phyloP scores from a whole-genome alignment of 805 yeast species.

The Myxozyma neglecta region DNA sequence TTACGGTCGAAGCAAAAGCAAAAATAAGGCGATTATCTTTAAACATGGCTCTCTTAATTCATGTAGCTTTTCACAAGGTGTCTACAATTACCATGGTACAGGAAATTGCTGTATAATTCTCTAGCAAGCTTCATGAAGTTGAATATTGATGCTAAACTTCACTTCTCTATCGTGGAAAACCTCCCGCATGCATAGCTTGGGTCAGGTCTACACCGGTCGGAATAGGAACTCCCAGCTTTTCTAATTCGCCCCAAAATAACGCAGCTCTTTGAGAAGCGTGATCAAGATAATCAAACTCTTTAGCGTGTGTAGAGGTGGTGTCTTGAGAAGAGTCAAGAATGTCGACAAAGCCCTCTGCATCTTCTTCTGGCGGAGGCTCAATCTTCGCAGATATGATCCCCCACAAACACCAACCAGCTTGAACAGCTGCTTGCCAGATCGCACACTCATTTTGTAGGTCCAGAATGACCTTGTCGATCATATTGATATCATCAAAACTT shows the following conservation, averaged over 20 bases:
- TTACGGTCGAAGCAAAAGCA: not conserved
- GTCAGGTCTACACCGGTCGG: slow-evolving; percentile 16
- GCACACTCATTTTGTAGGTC: slow-evolving; percentile 62
- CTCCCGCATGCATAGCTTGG: slow-evolving; percentile 5
- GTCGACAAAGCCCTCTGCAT: slow-evolving; percentile 36
- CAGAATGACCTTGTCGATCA: slow-evolving; percentile 49
- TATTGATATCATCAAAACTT: slow-evolving; percentile 39
- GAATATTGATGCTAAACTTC: not conserved
- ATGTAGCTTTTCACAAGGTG: not conserved
- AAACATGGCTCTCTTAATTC: not conserved
- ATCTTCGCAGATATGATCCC: slow-evolving; percentile 75
- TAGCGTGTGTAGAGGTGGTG: slow-evolving; percentile 47
- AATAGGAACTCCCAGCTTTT: slow-evolving; percentile 53
- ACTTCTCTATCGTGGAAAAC: not conserved
- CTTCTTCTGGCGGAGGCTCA: slow-evolving; percentile 20
- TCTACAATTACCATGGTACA: not conserved
- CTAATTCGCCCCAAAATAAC: slow-evolving; percentile 71
- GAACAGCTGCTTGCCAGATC: slow-evolving; percentile 79
- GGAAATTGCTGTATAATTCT: not conserved
- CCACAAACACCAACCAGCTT: slow-evolving; percentile 86
- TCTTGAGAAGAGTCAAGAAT: slow-evolving; percentile 36
- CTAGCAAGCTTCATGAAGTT: too few species aligned
- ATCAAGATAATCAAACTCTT: slow-evolving; percentile 72
- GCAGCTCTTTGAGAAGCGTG: slow-evolving; percentile 76
- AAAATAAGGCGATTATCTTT: not conserved